A percentile compares a stretch with the other conserved stretches of the same genome.
Evolutionary conservation across 2,329 filamentous ascomycete species (phyloP).

Genomic region (Ambrosiella beaveri): DNA sequence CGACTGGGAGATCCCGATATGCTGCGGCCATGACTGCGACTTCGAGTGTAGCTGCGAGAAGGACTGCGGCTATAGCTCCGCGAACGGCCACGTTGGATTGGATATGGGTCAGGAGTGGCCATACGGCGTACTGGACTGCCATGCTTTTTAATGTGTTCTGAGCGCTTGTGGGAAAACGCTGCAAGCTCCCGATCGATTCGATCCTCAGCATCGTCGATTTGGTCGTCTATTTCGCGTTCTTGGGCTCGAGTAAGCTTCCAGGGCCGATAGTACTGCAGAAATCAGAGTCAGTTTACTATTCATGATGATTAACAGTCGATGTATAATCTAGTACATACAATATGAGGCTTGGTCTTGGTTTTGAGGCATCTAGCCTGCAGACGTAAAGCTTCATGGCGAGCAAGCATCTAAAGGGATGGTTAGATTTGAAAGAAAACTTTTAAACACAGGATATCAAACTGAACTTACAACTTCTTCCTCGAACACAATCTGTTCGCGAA

Average conservation of each 20-base stretch:
- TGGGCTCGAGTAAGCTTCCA: constrained; percentile 58
- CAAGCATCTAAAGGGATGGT: constrained; percentile 43
- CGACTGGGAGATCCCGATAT: background rate
- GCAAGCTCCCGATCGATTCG: constrained; percentile 46
- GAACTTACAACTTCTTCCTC: constrained; percentile 57
- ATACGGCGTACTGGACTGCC: constrained; percentile 14
- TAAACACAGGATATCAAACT: background rate
- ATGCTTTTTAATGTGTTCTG: constrained; percentile 20
- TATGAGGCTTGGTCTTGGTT: constrained; percentile 51
- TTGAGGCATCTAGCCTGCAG: constrained; percentile 54
- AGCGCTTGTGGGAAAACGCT: constrained; percentile 38
- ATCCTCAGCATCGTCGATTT: constrained; percentile 48
- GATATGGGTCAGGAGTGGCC: background rate
- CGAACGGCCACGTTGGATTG: background rate
- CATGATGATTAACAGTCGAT: background rate
- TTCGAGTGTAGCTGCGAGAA: background rate
- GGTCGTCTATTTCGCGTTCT: constrained; percentile 51
- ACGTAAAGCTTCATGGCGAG: constrained; percentile 55
- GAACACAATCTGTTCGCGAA: constrained; percentile 53
- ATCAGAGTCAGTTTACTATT: background rate
- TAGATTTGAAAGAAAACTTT: constrained; percentile 8
- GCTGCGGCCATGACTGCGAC: constrained; percentile 2
- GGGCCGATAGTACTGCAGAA: constrained; percentile 61
- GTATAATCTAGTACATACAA: constrained; percentile 39
- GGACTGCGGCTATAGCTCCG: constrained; percentile 19